Percentiles rank a stretch among this genome's conserved stretches.
These are phyloP conservation scores for Fusarium succisae DNA, from an alignment of 2,329 filamentous ascomycete species.

Conservation along the genomic window DNA sequence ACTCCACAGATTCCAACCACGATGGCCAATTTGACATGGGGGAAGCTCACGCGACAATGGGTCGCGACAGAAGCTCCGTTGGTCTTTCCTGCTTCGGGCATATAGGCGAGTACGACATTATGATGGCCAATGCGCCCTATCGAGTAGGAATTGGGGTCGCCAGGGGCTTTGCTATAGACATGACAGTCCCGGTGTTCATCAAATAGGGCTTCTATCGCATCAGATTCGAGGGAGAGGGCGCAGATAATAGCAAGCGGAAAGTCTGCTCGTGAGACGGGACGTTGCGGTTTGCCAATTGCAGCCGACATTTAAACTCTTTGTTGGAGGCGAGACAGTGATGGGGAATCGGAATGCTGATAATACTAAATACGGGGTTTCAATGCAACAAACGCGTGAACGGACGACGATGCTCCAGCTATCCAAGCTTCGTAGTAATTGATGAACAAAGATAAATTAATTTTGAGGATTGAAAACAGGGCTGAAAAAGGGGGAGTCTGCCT, in stretches of 20 bases:
- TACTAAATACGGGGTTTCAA: too few relatives aligned
- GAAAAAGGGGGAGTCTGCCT: background rate
- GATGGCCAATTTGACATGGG: conserved; percentile 45
- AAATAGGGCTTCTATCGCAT: conserved; percentile 37
- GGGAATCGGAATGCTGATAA: too few relatives aligned
- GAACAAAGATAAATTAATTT: accelerated
- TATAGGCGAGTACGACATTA: conserved; percentile 42
- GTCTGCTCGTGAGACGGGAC: background rate
- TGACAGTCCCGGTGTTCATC: conserved; percentile 8
- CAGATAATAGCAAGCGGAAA: conserved; percentile 39
- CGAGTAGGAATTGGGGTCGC: conserved; percentile 43
- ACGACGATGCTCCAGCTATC: too few relatives aligned
- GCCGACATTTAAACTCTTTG: too few relatives aligned
- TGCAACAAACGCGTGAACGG: too few relatives aligned
- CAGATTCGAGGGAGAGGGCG: conserved; percentile 39
- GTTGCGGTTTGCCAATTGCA: accelerated
- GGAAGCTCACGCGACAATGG: conserved; percentile 46
- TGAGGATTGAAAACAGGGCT: background rate
- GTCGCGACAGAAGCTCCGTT: conserved; percentile 39
- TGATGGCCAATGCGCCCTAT: conserved; percentile 42
- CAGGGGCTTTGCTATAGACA: conserved; percentile 31
- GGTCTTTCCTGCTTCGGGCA: conserved; percentile 44
- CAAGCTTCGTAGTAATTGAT: accelerated
- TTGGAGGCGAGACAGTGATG: too few relatives aligned
- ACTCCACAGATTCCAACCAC: conserved; percentile 54